phyloP scores from a whole-genome alignment of 2,329 filamentous ascomycete species.

The Pseudocercospora pini-densiflorae region DNA sequence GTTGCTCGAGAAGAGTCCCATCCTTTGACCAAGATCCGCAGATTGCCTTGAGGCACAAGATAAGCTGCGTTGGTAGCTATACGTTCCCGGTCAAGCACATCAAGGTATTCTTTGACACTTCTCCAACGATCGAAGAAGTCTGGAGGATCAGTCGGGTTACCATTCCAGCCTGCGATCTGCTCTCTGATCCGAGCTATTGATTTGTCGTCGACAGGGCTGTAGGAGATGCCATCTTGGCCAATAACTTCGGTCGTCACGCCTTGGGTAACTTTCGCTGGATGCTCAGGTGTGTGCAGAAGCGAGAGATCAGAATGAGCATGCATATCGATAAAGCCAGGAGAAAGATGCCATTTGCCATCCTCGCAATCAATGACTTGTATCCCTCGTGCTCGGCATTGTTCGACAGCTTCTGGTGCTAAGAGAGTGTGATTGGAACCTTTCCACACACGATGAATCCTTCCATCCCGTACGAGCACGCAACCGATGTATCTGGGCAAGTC shows the following conservation, averaged over 20 bases:
- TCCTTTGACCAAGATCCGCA: slow-evolving; percentile 35
- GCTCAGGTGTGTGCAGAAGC: slow-evolving; percentile 34
- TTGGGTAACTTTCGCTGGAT: slow-evolving; percentile 37
- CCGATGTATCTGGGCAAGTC: slow-evolving; percentile 27
- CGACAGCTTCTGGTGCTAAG: slow-evolving; percentile 14
- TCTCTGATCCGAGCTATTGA: slow-evolving; percentile 32
- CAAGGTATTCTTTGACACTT: slow-evolving; percentile 33
- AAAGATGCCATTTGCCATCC: slow-evolving; percentile 32
- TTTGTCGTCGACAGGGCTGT: slow-evolving; percentile 32
- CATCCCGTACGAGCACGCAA: slow-evolving; percentile 27
- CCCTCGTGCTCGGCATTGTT: neutral
- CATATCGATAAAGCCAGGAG: slow-evolving; percentile 39
- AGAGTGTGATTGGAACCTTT: neutral
- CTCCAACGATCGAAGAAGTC: slow-evolving; percentile 37
- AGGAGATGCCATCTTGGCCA: slow-evolving; percentile 38
- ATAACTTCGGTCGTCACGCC: slow-evolving; percentile 38
- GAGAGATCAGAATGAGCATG: slow-evolving; percentile 39
- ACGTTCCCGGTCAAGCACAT: slow-evolving; percentile 31
- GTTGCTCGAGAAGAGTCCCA: slow-evolving; percentile 31
- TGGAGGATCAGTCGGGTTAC: slow-evolving; percentile 30
- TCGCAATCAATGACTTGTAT: slow-evolving; percentile 33
- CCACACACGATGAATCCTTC: slow-evolving; percentile 22
- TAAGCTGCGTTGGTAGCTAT: slow-evolving; percentile 37
- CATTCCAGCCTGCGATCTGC: slow-evolving; percentile 39
- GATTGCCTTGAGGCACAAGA: slow-evolving; percentile 37